Evolutionary conservation across 1,139 yeast genomes (phyloP).

Genomic region (Geotrichum phurueaensis): DNA sequence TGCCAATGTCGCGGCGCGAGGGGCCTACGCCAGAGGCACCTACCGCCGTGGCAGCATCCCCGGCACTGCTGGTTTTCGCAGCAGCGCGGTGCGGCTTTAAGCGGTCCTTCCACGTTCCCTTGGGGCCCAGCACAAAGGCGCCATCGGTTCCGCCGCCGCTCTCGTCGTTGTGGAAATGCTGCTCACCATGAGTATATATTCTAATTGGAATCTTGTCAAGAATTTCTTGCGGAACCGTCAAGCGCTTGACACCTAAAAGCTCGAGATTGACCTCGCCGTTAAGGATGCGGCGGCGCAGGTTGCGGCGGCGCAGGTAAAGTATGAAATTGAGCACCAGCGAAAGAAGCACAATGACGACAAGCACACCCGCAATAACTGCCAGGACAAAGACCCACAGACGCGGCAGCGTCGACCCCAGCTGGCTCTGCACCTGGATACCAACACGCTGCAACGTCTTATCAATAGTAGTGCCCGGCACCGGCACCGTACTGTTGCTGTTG

Average conservation of each 20-base stretch:
- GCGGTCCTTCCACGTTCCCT: not conserved
- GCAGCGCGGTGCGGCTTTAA: not conserved
- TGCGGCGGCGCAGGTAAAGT: constrained; percentile 23
- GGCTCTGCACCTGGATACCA: constrained; percentile 10
- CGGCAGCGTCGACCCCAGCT: constrained; percentile 5
- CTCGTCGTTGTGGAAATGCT: constrained; percentile 10
- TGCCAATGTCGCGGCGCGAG: not conserved
- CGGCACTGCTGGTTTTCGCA: not conserved
- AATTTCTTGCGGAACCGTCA: constrained; percentile 26
- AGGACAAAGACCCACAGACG: constrained; percentile 20
- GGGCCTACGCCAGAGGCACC: not conserved
- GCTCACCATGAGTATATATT: constrained; percentile 19
- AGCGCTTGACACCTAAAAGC: constrained; percentile 25
- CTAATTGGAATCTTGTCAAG: constrained; percentile 25
- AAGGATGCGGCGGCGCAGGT: constrained; percentile 24
- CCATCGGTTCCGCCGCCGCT: not conserved
- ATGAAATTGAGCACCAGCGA: constrained; percentile 21
- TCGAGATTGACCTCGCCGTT: constrained; percentile 29
- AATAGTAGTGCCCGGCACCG: constrained; percentile 5
- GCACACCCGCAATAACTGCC: constrained; percentile 19
- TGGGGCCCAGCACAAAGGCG: not conserved
- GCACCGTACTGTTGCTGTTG: constrained; percentile 7
- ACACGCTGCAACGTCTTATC: constrained; percentile 9
- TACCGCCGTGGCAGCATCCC: not conserved
- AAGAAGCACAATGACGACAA: constrained; percentile 11